These are phyloP conservation scores for Apiospora koreana DNA, from an alignment of 2,329 filamentous ascomycete genomes.

Conservation along the genomic window DNA sequence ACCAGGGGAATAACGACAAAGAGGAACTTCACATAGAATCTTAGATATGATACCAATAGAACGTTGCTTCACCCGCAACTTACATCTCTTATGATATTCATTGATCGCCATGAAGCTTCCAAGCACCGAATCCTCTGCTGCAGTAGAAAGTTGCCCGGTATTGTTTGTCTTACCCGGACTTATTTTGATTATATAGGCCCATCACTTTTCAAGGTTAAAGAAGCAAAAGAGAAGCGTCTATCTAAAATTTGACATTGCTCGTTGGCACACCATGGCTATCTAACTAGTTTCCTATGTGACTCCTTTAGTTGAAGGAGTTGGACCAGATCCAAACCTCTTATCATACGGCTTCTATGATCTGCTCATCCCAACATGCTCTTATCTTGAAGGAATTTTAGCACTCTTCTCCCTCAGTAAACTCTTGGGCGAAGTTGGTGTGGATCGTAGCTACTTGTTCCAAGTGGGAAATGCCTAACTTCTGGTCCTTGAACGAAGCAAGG, in stretches of 20 bases:
- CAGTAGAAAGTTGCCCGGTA: too few relatives aligned
- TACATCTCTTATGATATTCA: background rate
- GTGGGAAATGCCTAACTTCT: conserved; percentile 27
- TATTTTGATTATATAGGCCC: background rate
- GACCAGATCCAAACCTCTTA: background rate
- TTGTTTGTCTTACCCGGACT: too few relatives aligned
- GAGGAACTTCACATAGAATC: background rate
- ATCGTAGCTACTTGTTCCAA: conserved; percentile 32
- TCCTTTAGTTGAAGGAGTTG: background rate
- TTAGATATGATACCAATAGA: conserved; percentile 8
- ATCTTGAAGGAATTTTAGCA: background rate
- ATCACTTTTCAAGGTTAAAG: background rate
- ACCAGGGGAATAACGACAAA: background rate
- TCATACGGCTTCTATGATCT: too few relatives aligned
- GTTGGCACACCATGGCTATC: background rate
- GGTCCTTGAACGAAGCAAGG: conserved; percentile 32
- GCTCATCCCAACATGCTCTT: background rate
- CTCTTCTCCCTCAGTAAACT: background rate
- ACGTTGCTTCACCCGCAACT: background rate
- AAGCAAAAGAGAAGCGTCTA: background rate
- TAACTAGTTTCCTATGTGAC: background rate
- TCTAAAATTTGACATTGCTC: background rate
- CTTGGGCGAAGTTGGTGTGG: conserved; percentile 28
- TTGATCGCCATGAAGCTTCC: background rate
- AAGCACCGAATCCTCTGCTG: too few relatives aligned